Evolutionary conservation across 2,329 filamentous ascomycete genomes (phyloP).

Genomic region (Claviceps fusiformis): DNA sequence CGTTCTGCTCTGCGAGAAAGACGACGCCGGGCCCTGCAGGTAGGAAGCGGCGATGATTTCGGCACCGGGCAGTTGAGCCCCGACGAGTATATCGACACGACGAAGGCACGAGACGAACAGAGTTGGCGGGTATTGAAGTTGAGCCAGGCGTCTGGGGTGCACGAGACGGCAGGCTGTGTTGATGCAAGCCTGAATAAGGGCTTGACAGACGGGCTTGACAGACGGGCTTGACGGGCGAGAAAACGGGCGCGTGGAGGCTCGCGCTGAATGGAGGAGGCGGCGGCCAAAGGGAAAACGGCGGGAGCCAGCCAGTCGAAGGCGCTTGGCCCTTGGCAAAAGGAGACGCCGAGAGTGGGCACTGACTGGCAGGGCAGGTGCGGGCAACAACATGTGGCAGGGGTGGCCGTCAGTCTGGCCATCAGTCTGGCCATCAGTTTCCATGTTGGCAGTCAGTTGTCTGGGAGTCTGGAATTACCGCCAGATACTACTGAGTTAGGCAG

Average conservation of each 20-base stretch:
- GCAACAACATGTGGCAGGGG: neutral
- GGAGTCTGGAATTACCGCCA: no score
- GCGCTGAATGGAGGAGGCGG: conserved; percentile 6
- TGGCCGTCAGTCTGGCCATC: no score
- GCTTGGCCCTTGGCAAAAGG: conserved; percentile 2
- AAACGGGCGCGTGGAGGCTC: conserved; percentile 8
- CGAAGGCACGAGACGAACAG: neutral
- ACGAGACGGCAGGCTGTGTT: neutral
- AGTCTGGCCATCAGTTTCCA: no score
- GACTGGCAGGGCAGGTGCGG: neutral
- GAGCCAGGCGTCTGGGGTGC: neutral
- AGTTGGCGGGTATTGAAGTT: neutral
- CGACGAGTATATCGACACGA: neutral
- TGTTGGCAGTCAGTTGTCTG: no score
- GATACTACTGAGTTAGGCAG: no score
- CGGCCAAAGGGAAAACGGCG: neutral
- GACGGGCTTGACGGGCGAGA: neutral
- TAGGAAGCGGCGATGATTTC: neutral
- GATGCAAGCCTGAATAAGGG: conserved; percentile 1
- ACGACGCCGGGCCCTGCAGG: conserved; percentile 7
- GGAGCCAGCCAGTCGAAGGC: neutral
- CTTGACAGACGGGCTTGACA: neutral
- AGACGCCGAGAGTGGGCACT: conserved; percentile 5
- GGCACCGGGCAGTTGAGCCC: conserved; percentile 3
- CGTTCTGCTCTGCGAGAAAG: conserved; percentile 1